phyloP scores from a whole-genome alignment of 441 rosid species.

The Viola pubescens region DNA sequence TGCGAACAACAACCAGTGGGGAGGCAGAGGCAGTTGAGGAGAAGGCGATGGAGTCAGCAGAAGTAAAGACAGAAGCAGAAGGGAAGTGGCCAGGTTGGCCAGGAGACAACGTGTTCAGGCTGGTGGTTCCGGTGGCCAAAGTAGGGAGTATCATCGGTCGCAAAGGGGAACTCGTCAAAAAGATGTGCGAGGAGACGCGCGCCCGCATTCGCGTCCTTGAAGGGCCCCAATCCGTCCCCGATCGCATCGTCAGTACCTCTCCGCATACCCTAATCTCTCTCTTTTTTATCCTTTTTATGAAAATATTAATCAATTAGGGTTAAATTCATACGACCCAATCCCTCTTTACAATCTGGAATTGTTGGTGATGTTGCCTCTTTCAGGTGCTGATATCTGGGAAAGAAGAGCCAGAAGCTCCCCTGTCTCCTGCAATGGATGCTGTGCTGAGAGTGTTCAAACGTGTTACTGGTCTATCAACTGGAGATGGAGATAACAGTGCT shows the following conservation, averaged over 20 bases:
- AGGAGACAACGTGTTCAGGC: slow-evolving; percentile 69
- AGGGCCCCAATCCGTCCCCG: slow-evolving; percentile 48
- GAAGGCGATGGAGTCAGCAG: slow-evolving; percentile 3
- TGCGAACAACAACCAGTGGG: neutral
- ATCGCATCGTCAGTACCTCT: slow-evolving; percentile 57
- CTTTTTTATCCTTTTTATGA: neutral
- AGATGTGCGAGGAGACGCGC: slow-evolving; percentile 86
- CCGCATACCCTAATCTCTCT: neutral
- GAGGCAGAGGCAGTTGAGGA: neutral
- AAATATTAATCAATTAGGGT: neutral
- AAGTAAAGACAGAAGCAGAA: neutral
- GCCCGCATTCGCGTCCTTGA: slow-evolving; percentile 86
- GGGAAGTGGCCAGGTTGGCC: slow-evolving; percentile 95
- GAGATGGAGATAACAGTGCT: slow-evolving; percentile 35
- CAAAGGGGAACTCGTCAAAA: slow-evolving; percentile 78
- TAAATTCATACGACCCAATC: neutral
- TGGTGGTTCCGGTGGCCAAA: slow-evolving; percentile 70
- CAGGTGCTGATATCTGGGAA: slow-evolving; percentile 78
- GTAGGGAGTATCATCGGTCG: slow-evolving; percentile 90
- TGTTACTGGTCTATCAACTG: slow-evolving; percentile 50
- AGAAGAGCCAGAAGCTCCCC: slow-evolving; percentile 67
- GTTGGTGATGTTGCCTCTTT: slow-evolving; percentile 8
- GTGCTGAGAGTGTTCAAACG: slow-evolving; percentile 62
- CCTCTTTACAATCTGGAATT: neutral
- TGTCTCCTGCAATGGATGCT: slow-evolving; percentile 91